A percentile compares a stretch with the other conserved stretches of the same genome.
Conservation (phyloP, 768 basidiomycete species). For the Hygrophoropsis aurantiaca region DNA sequence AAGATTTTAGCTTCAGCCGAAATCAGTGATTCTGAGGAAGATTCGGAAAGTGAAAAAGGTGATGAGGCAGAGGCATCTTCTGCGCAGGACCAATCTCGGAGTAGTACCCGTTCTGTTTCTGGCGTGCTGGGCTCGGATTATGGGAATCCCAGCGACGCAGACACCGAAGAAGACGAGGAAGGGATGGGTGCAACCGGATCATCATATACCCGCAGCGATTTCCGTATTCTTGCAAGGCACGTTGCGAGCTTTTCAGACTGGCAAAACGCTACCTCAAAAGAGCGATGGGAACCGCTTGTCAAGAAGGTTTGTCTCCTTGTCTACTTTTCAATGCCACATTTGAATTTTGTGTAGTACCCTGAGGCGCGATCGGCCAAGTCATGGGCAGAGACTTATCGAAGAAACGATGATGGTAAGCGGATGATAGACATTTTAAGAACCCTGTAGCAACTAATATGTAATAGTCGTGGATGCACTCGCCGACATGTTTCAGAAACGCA, state of each 20-base stretch:
- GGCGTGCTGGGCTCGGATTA: slow-evolving; percentile 10
- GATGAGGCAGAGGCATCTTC: slow-evolving; percentile 14
- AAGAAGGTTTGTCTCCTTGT: slow-evolving; percentile 41
- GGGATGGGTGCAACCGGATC: slow-evolving; percentile 54
- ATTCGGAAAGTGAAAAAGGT: slow-evolving; percentile 18
- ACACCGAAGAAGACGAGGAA: slow-evolving; percentile 27
- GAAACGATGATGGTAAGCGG: slow-evolving; percentile 45
- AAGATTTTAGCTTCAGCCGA: slow-evolving; percentile 44
- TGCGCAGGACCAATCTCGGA: slow-evolving; percentile 19
- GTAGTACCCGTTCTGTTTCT: slow-evolving; percentile 17
- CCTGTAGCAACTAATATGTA: too few species aligned
- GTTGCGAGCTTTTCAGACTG: slow-evolving; percentile 52
- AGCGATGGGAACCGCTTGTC: slow-evolving; percentile 57
- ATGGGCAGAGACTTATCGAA: slow-evolving; percentile 63
- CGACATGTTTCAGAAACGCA: slow-evolving; percentile 19
- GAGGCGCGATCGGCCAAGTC: slow-evolving; percentile 51
- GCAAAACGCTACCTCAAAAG: slow-evolving; percentile 36
- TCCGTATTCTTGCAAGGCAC: slow-evolving; percentile 58
- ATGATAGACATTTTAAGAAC: too few species aligned
- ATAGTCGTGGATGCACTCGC: slow-evolving; percentile 14
- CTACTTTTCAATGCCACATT: background rate
- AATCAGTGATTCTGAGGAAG: slow-evolving; percentile 7
- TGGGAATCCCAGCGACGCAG: slow-evolving; percentile 14
- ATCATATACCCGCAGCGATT: slow-evolving; percentile 60
- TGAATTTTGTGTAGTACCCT: slow-evolving; percentile 41